A percentile compares a stretch with the other conserved stretches of the same genome.
Evolutionary conservation across 106 monocot species (phyloP).

Genomic region (Cymbidium sinense): DNA sequence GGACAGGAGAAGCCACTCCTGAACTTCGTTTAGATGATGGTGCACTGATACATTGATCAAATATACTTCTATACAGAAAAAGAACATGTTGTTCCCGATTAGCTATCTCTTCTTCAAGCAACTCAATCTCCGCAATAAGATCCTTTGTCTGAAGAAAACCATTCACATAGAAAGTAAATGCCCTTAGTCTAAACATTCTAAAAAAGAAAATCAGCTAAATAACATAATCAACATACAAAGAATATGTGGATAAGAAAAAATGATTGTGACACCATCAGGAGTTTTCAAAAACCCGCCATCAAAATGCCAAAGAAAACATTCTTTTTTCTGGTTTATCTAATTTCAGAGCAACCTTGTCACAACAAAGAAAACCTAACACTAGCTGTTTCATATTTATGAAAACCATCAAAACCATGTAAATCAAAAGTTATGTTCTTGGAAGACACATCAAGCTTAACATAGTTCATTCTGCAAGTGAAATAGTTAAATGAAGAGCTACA

Average conservation of each 20-base stretch:
- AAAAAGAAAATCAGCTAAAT: not conserved
- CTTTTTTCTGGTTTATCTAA: too few species aligned
- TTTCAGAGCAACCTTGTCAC: too few species aligned
- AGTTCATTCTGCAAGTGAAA: too few species aligned
- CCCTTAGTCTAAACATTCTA: not conserved
- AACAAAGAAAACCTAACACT: too few species aligned
- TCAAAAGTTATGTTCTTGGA: too few species aligned
- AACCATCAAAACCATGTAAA: too few species aligned
- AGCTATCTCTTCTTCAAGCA: conserved; percentile 72
- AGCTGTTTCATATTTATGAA: too few species aligned
- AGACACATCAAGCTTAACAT: too few species aligned
- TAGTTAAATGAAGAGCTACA: too few species aligned
- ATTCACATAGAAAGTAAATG: not conserved
- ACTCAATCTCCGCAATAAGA: conserved; percentile 69
- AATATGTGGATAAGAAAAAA: not conserved
- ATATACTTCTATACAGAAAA: conserved; percentile 66
- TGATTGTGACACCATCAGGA: not conserved
- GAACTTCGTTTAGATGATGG: conserved; percentile 59
- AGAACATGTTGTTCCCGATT: conserved; percentile 76
- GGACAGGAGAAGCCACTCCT: conserved; percentile 48
- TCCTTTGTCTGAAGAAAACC: conserved; percentile 48
- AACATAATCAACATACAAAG: not conserved
- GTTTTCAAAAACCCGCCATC: not conserved
- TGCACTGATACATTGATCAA: conserved; percentile 44
- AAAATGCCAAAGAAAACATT: not conserved